Evolutionary conservation across 805 yeast genomes (phyloP), one percentile per base, ranked within the genome.

Genomic region (Myxozyma geophila): DNA sequence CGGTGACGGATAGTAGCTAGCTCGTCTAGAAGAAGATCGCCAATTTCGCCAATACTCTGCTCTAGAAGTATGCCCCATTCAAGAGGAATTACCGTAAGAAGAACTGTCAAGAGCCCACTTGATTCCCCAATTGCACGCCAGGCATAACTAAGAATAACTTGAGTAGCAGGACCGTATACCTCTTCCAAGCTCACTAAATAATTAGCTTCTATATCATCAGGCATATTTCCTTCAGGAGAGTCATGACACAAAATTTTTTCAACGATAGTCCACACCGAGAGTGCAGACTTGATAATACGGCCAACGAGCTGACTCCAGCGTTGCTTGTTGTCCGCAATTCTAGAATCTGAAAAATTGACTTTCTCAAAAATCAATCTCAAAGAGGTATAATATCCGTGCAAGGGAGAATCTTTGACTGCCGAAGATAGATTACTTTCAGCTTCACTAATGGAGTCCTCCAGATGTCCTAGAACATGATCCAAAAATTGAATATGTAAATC

Each of bases 91-190:
- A 67, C 58, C 0, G 80, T 28, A 4, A 89, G 71, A 0, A 89
- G 58, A 0, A 75, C 73, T 9, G 81, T 81, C 21, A 90, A 63
- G 40, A 91, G 74, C 1, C 76, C 71, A 0, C 91, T 83, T 0
- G 92, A 84, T 69, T 92, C 97, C 70, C 90, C 90, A 7, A 90
- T 79, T 0, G 92, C 83, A 75, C 95, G 85, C 93, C 97, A 92
- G 1, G 91, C 83, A 71, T 85, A 90, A 69, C 88, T 87, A 12
- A 84, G 76, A 9, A 87, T 78, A 21, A 77, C 70, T 58, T 79
- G 81, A 3, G 75, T 72, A 0, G 78, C 76, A 7, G 78, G 75
- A n/a, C 80, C 79, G 51, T 74, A 71, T 35, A 63, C 64, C 12
- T 61, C 70, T 44, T 73, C 74, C 17, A 73, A 60, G 19, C 60